phyloP scores from a whole-genome alignment of 495 filamentous ascomycete species.

The Podospora bellae-mahoneyi region DNA sequence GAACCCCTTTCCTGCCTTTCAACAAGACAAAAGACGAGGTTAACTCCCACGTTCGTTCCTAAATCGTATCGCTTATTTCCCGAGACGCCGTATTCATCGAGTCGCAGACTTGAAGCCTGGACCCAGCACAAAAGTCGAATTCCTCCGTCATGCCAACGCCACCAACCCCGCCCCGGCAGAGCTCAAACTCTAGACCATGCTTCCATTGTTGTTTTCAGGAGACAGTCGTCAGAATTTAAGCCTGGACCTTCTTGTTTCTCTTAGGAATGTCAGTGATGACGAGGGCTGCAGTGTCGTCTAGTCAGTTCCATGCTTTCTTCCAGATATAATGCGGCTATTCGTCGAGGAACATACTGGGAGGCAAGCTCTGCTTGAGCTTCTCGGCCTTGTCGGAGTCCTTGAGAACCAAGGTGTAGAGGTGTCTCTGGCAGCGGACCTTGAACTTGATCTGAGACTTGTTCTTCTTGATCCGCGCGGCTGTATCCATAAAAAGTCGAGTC shows the following conservation, averaged over 20 bases:
- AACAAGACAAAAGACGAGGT: background rate
- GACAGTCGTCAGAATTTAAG: constrained; percentile 23
- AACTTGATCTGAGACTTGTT: constrained; percentile 96
- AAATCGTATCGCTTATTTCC: constrained; percentile 21
- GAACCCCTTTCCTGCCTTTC: constrained; percentile 15
- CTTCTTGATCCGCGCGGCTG: constrained; percentile 97
- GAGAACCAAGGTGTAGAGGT: constrained; percentile 95
- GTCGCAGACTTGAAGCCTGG: constrained; percentile 15
- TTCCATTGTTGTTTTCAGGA: constrained; percentile 15
- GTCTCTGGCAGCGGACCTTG: constrained; percentile 96
- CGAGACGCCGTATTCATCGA: constrained; percentile 41
- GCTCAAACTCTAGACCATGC: constrained; percentile 16
- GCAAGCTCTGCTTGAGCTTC: constrained; percentile 99
- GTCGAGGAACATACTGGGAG: constrained; percentile 67
- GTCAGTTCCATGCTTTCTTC: constrained; percentile 15
- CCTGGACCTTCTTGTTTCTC: constrained; percentile 45
- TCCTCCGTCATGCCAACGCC: constrained; percentile 20
- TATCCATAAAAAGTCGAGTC: constrained; percentile 32
- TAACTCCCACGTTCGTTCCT: constrained; percentile 13
- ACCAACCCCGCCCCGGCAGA: background rate
- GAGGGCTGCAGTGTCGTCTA: constrained; percentile 33
- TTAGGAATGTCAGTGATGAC: constrained; percentile 49
- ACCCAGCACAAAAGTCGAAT: constrained; percentile 22
- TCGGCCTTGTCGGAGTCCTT: constrained; percentile 98
- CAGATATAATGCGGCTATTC: background rate